Conservation (phyloP, 345 rosid species). For the Punica granatum region DNA sequence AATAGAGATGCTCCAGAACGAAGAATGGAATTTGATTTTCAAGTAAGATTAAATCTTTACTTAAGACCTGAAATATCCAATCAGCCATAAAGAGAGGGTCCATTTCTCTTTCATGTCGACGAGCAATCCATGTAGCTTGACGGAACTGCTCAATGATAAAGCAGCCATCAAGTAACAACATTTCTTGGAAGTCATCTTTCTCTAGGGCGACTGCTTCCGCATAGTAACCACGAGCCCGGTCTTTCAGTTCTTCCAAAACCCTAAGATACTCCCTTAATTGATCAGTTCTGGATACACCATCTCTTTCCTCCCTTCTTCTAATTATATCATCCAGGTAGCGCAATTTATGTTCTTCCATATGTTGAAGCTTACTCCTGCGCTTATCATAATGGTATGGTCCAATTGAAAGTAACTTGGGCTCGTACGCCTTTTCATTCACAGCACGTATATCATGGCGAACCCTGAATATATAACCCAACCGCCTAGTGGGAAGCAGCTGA, state of each 20-base stretch:
- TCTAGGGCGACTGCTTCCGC: not conserved
- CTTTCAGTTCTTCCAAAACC: not conserved
- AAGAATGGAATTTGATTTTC: constrained; percentile 18
- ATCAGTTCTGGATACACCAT: not conserved
- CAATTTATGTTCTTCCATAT: constrained; percentile 15
- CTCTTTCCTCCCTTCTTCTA: not conserved
- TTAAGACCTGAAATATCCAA: not conserved
- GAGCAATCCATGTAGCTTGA: not conserved
- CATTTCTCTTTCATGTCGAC: not conserved
- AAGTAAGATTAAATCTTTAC: not conserved
- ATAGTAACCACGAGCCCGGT: not conserved
- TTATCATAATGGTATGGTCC: constrained; percentile 10
- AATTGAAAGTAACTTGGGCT: constrained; percentile 8
- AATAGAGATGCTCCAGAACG: not conserved
- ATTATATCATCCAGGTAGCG: not conserved
- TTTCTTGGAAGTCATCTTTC: not conserved
- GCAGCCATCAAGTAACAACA: constrained; percentile 27
- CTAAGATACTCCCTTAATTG: not conserved
- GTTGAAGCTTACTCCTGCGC: not conserved
- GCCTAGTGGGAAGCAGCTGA: too few species aligned
- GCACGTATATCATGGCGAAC: not conserved
- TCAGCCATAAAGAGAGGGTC: not conserved
- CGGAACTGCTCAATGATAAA: constrained; percentile 13
- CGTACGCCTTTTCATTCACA: not conserved
- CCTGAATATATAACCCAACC: not conserved